Evolutionary conservation across 108 stramenopile genomes (phyloP).

Genomic region (Cyclotella choctawhatcheeana): DNA sequence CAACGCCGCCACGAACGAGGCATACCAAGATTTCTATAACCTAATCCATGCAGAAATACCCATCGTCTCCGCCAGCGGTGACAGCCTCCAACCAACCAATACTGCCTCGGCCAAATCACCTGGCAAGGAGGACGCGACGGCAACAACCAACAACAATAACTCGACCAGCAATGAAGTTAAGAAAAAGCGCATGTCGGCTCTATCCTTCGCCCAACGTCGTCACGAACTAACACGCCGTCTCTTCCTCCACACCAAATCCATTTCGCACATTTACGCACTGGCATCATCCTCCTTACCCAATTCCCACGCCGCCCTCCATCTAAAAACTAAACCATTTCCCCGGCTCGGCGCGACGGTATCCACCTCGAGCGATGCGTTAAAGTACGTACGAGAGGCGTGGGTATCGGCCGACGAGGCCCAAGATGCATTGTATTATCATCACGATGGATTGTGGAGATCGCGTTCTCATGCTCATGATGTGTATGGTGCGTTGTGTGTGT

Average conservation of each 20-base stretch:
- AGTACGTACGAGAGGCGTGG: conserved; percentile 72
- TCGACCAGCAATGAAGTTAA: not conserved
- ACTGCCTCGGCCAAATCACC: conserved; percentile 14
- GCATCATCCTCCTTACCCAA: conserved; percentile 57
- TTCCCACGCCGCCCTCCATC: conserved; percentile 6
- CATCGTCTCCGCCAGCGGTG: conserved; percentile 49
- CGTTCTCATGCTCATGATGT: conserved; percentile 77
- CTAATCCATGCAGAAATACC: conserved; percentile 79
- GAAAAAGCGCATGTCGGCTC: conserved; percentile 73
- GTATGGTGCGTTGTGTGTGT: conserved; percentile 70
- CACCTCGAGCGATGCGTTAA: conserved; percentile 65
- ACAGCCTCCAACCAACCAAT: not conserved
- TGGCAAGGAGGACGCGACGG: conserved; percentile 12
- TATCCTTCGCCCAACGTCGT: conserved; percentile 85
- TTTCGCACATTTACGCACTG: conserved; percentile 75
- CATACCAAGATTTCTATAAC: conserved; percentile 81
- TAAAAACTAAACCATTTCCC: conserved; percentile 5
- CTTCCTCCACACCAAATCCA: conserved; percentile 61
- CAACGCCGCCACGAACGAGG: conserved; percentile 74
- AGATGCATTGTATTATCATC: conserved; percentile 89
- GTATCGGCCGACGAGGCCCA: conserved; percentile 84
- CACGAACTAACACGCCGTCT: conserved; percentile 82
- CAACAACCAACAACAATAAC: not conserved
- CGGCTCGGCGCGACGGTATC: conserved; percentile 39
- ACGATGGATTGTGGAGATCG: conserved; percentile 70